These are phyloP conservation scores for Seiridium cupressi DNA, from an alignment of 2,329 filamentous ascomycete species.

Conservation along the genomic window DNA sequence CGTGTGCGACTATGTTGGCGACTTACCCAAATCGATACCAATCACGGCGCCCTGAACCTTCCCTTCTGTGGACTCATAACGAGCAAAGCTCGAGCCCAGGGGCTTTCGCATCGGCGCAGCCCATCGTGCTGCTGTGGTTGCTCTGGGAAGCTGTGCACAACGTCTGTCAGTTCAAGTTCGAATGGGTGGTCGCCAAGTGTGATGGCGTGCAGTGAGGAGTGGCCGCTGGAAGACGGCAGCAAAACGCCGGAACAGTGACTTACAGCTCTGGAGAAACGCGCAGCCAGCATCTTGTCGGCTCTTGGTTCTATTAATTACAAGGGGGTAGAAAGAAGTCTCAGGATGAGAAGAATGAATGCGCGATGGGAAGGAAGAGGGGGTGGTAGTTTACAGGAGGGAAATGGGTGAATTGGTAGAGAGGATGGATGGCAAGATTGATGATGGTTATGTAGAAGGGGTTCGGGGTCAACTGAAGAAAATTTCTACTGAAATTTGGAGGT, in stretches of 20 bases:
- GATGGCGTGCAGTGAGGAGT: neutral
- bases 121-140: conserved; percentile 67
- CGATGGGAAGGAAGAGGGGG: conserved; percentile 28
- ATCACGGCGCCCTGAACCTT: conserved; percentile 97
- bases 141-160: conserved; percentile 69
- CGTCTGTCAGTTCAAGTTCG: conserved; percentile 12
- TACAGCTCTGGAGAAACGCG: conserved; percentile 74
- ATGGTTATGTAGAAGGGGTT: neutral
- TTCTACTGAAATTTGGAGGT: conserved; percentile 8
- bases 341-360: conserved; percentile 25
- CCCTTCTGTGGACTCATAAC: conserved; percentile 75
- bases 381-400: conserved; percentile 25
- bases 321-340: conserved; percentile 21
- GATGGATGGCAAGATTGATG: conserved; percentile 17
- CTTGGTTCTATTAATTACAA: conserved; percentile 21
- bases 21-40: conserved; percentile 92
- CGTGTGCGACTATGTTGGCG: neutral
- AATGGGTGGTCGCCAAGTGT: neutral
- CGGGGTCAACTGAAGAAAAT: conserved; percentile 1
- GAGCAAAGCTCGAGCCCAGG: conserved; percentile 69
- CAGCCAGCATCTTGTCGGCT: conserved; percentile 64
- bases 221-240: neutral
- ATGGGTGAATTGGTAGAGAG: conserved; percentile 16
- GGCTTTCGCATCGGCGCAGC: conserved; percentile 68
- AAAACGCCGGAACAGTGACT: conserved; percentile 33